Percentiles rank a stretch among this genome's conserved stretches.
Conservation (phyloP, 805 yeast genomes). For the Candida gorgasii region DNA sequence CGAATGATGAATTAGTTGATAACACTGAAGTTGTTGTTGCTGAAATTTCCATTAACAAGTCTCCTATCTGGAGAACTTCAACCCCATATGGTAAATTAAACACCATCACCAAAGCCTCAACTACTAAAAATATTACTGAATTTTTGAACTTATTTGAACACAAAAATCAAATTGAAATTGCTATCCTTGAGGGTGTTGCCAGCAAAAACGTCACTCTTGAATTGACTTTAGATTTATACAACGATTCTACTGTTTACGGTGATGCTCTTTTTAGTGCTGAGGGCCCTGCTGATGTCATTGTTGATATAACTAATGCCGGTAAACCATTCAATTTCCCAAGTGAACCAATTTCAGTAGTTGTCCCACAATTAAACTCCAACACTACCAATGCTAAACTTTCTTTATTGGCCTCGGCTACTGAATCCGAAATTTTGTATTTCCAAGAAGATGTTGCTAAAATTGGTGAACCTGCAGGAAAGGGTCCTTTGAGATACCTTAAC, state of each 20-base stretch:
- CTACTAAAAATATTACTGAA: constrained; percentile 27
- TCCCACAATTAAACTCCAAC: constrained; percentile 23
- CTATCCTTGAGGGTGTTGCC: constrained; percentile 25
- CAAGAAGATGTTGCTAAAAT: constrained; percentile 16
- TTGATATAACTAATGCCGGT: constrained; percentile 22
- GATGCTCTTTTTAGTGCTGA: constrained; percentile 18
- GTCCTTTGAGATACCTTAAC: constrained; percentile 28
- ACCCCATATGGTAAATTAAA: constrained; percentile 21
- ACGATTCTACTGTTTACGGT: constrained; percentile 16
- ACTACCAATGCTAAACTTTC: constrained; percentile 21
- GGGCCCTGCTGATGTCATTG: constrained; percentile 24
- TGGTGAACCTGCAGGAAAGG: constrained; percentile 16
- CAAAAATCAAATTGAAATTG: constrained; percentile 16
- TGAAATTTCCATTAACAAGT: constrained; percentile 24
- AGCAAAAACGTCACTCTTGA: constrained; percentile 18
- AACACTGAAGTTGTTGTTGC: constrained; percentile 21
- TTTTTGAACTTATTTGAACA: constrained; percentile 20
- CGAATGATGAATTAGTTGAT: constrained; percentile 18
- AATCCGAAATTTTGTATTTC: constrained; percentile 24
- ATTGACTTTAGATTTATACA: constrained; percentile 22
- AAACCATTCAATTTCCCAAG: constrained; percentile 21
- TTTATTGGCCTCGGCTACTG: constrained; percentile 28
- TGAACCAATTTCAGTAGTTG: constrained; percentile 18
- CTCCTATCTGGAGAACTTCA: constrained; percentile 29
- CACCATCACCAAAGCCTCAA: constrained; percentile 20